A percentile compares a stretch with the other conserved stretches of the same genome.
These are phyloP conservation scores for Sherardia arvensis DNA, from an alignment of 257 asterid genomes.

Conservation along the genomic window DNA sequence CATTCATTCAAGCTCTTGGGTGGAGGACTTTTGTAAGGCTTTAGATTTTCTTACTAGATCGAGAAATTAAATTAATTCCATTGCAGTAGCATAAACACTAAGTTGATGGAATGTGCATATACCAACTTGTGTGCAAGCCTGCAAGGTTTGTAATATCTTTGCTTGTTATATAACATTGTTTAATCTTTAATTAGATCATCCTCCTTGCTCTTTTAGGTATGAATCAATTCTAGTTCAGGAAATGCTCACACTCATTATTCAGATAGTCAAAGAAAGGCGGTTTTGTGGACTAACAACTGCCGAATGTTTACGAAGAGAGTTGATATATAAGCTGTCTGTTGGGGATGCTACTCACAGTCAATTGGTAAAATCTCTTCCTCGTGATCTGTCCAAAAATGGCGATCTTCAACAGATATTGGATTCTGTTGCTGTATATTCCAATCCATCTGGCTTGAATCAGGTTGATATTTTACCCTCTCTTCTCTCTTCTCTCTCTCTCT, in stretches of 20 bases:
- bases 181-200: background rate
- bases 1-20: background rate
- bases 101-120: background rate
- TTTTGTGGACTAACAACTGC: slow-evolving; percentile 76
- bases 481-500: background rate
- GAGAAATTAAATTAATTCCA: background rate
- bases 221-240: slow-evolving; percentile 73
- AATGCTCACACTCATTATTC: slow-evolving; percentile 82
- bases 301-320: slow-evolving; percentile 74
- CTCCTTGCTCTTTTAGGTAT: slow-evolving; percentile 38
- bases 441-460: slow-evolving; percentile 96
- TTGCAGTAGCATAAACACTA: background rate
- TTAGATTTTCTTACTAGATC: background rate
- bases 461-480: slow-evolving; percentile 32
- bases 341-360: slow-evolving; percentile 95
- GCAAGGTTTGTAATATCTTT: no score
- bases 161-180: no score
- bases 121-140: background rate
- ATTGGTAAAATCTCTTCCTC: slow-evolving; percentile 82
- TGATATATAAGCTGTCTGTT: slow-evolving; percentile 69
- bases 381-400: slow-evolving; percentile 70
- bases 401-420: slow-evolving; percentile 75
- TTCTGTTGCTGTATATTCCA: slow-evolving; percentile 74
- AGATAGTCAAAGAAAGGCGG: slow-evolving; percentile 84
- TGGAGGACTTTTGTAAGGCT: background rate